Base-by-base conservation (phyloP, 116 monocot genomes). In the Thalassia testudinum region DNA sequence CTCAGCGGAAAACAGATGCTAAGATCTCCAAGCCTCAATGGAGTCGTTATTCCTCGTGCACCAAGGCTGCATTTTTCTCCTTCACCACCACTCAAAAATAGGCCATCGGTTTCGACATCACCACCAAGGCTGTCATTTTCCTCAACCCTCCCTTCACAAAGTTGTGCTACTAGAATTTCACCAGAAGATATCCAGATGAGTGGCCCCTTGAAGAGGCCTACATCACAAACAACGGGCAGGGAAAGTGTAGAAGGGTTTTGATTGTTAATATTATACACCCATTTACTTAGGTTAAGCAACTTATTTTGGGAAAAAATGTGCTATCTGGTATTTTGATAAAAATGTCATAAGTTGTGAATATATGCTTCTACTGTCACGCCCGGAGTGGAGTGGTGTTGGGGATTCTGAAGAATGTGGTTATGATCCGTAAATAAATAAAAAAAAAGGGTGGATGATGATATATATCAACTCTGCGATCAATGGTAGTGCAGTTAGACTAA, bases 11-110 rank as follows among this genome's bases (percentile, higher is more conserved):
- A 81, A 58, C 65, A 63, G 52, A 87, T 93, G 75, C 11, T 71
- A 22, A 93, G 75, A 54, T 87, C 70, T 26, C 71, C 83, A 18
- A 87, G 87, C 62, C 69, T 87, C 63, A 81, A 81, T 43, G 81
- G 75, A 0, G 65, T 92, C 7, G 43, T 69, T 24, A 23, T 61
- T 50, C 29, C 43, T 43, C 73, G 70, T 0, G 34, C 61, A 4
- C 60, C 59, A 0, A 47, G 21, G 30, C 34, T 61, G 26, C 70
- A 49, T 60, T 62, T 64, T 40, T 79, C 79, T 0, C 62, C 67
- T 19, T 67, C 82, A 0, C 68, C 80, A 13, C 74, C 68, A 16
- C 64, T 67, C 22, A 68, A 27, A 44, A 56, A 22, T 19, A 71
- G 70, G n/a, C 47, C 37, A 37, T 62, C 66, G 21, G 21, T 55